Evolutionary conservation across 2,329 filamentous ascomycete genomes (phyloP), one percentile per base, ranked within the genome.

Genomic region (Neospermospora avenae): DNA sequence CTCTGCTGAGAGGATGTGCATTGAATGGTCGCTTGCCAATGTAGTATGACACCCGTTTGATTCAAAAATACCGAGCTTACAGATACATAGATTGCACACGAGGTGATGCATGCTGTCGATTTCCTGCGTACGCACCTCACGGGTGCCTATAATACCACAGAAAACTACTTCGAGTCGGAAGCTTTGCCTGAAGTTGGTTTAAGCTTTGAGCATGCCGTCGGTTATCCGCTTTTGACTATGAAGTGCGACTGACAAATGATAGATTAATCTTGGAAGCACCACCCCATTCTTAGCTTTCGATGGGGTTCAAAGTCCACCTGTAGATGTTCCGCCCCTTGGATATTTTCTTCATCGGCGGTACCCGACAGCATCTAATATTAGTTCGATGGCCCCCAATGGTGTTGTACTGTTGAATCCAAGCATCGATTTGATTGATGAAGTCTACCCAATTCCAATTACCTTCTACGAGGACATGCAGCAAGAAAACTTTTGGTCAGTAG

Each of bases 391-490:
- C n/a, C 14, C 20, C 2, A 16, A 48, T 5, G 25, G 18, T 4
- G 16, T 28, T 3, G 10, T 61, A 2, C 49, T 69, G 11, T 51
- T 18, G 2, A 25, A 61, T 20, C 66, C 66, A 0, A 58, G 34
- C 0, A 56, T 63, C 4, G 18, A 25, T 1, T 20, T 41, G 4
- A 41, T 52, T 10, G 52, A 63, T 14, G 60, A 62, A 3, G 42
- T 25, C 10, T 66, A 55, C 22, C 66, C 65, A 1, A 58, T 67
- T 4, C 62, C 62, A 5, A 52, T 61, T 5, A 57, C 61, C 1
- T 65, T 65, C 14, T 67, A 65, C 28, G 46, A 67, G 49, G 65
- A 67, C 10, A 58, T 65, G 2, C 63, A 66, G 14, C 66, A 68
- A 48, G 59, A 64, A 13, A 49, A 57, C 1, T 69, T 69, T 24